Evolutionary conservation across 2,329 filamentous ascomycete species (phyloP).

Genomic region (Diaporthe sp.): DNA sequence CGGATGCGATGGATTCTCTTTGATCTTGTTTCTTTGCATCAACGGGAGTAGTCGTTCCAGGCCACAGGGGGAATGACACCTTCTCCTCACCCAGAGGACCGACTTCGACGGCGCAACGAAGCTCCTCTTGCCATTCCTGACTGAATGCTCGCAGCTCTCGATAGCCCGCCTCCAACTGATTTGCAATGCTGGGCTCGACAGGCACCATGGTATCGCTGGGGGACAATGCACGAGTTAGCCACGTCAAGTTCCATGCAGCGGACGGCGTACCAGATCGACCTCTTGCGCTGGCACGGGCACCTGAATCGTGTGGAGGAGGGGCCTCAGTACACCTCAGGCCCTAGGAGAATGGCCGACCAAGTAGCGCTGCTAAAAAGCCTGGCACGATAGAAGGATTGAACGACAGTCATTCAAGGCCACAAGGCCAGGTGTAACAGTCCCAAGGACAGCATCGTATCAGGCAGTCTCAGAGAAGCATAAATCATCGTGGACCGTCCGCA

Average conservation of each 20-base stretch:
- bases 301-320: neutral
- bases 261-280: neutral
- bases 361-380: neutral
- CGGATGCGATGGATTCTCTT: slow-evolving; percentile 61
- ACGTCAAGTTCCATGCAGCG: neutral
- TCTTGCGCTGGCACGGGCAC: neutral
- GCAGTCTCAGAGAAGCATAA: neutral
- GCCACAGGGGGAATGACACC: slow-evolving; percentile 87
- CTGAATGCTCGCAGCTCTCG: slow-evolving; percentile 89
- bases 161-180: slow-evolving; percentile 93
- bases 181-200: slow-evolving; percentile 86
- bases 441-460: neutral
- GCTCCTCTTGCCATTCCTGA: slow-evolving; percentile 91
- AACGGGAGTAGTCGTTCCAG: slow-evolving; percentile 61
- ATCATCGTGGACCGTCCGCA: neutral
- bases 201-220: slow-evolving; percentile 87
- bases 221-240: slow-evolving; percentile 19
- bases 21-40: neutral
- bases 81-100: slow-evolving; percentile 93
- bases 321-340: neutral
- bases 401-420: neutral
- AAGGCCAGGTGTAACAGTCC: neutral
- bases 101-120: slow-evolving; percentile 90
- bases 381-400: neutral
- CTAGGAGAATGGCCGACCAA: neutral